These are phyloP conservation scores for Venturia oleaginea DNA, from an alignment of 2,329 filamentous ascomycete species.

Conservation along the genomic window DNA sequence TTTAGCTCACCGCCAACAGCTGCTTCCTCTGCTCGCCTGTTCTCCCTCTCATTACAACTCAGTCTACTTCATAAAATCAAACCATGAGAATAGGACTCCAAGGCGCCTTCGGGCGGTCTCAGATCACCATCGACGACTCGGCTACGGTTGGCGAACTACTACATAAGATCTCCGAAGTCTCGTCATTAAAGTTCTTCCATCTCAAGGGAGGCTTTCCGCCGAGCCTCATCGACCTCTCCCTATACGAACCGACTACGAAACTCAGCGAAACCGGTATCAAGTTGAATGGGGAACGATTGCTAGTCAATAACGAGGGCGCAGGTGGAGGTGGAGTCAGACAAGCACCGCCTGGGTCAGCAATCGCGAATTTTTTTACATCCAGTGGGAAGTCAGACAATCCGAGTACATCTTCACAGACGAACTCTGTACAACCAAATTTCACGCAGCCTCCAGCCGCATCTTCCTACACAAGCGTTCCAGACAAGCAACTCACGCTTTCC, in stretches of 20 bases:
- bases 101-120: conserved; percentile 60
- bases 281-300: conserved; percentile 60
- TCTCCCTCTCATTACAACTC: not conserved
- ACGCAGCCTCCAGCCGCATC: conserved; percentile 12
- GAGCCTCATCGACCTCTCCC: conserved; percentile 53
- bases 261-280: conserved; percentile 51
- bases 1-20: not conserved
- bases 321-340: conserved; percentile 19
- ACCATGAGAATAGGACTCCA: conserved; percentile 9
- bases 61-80: not conserved
- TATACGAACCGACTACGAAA: conserved; percentile 39
- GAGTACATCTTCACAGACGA: conserved; percentile 13
- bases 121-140: conserved; percentile 57
- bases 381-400: conserved; percentile 16
- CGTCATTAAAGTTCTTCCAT: conserved; percentile 57
- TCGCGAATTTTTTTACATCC: conserved; percentile 16
- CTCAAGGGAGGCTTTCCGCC: conserved; percentile 82
- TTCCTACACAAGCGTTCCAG: conserved; percentile 12
- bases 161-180: conserved; percentile 52
- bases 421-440: conserved; percentile 19
- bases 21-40: not conserved
- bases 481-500: conserved; percentile 5
- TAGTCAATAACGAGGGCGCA: conserved; percentile 44
- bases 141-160: conserved; percentile 57
- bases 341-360: not conserved